phyloP scores from a whole-genome alignment of 805 yeast species.

The Blastobotrys americana region DNA sequence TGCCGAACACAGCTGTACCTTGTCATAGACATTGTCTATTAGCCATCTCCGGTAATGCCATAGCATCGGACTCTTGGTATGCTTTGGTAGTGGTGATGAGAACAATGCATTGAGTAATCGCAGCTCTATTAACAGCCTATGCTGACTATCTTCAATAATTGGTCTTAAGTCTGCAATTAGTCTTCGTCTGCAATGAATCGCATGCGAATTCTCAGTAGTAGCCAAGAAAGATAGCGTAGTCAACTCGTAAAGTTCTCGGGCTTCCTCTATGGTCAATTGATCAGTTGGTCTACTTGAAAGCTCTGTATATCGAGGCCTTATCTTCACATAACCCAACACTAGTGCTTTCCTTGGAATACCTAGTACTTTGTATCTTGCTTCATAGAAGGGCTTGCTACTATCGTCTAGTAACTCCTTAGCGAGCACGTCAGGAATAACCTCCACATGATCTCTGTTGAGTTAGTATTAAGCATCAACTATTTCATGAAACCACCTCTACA shows the following conservation, averaged over 20 bases:
- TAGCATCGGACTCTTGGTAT: slow-evolving; percentile 34
- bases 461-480: not conserved
- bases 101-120: slow-evolving; percentile 24
- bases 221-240: slow-evolving; percentile 25
- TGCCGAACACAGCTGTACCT: not conserved
- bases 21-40: slow-evolving; percentile 3
- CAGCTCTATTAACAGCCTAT: slow-evolving; percentile 18
- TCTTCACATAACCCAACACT: slow-evolving; percentile 10
- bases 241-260: slow-evolving; percentile 3
- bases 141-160: not conserved
- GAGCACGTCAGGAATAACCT: not conserved
- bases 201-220: slow-evolving; percentile 27
- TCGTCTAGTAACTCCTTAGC: not conserved
- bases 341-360: slow-evolving; percentile 22
- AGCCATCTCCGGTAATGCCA: slow-evolving; percentile 35
- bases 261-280: not conserved
- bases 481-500: too few relatives aligned
- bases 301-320: slow-evolving; percentile 8
- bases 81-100: slow-evolving; percentile 30
- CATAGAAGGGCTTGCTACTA: not conserved
- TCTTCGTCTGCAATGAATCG: slow-evolving; percentile 24
- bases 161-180: slow-evolving; percentile 8
- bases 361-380: slow-evolving; percentile 17
- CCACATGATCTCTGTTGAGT: not conserved
- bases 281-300: not conserved